Percentiles rank a stretch among this genome's conserved stretches.
Evolutionary conservation across 2,329 filamentous ascomycete genomes (phyloP).

Genomic region (Alternaria brassicicola): DNA sequence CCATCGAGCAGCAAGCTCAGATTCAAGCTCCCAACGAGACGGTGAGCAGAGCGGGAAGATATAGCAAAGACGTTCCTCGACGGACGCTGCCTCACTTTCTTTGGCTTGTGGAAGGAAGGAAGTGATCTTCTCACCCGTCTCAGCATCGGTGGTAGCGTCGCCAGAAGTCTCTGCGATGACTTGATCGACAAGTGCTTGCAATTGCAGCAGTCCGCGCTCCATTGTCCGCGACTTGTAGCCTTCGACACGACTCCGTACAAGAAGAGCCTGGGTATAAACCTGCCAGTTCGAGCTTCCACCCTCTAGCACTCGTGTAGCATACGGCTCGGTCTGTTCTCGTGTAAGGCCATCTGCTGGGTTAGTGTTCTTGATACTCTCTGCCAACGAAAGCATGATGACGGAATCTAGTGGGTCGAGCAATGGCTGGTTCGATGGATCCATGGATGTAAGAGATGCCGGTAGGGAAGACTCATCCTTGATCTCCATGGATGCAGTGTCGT

Average conservation of each 20-base stretch:
- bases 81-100: slow-evolving; percentile 76
- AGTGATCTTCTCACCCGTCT: slow-evolving; percentile 59
- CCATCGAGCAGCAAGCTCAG: slow-evolving; percentile 93
- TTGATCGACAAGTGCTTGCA: slow-evolving; percentile 95
- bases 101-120: slow-evolving; percentile 83
- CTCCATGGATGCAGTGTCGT: slow-evolving; percentile 54
- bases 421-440: slow-evolving; percentile 82
- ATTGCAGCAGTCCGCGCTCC: slow-evolving; percentile 86
- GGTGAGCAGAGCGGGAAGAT: slow-evolving; percentile 84
- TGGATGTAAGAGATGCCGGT: slow-evolving; percentile 64
- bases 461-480: slow-evolving; percentile 59
- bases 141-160: slow-evolving; percentile 30
- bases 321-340: slow-evolving; percentile 91
- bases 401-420: slow-evolving; percentile 83
- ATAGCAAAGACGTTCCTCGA: slow-evolving; percentile 77
- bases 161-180: slow-evolving; percentile 81
- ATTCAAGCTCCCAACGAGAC: slow-evolving; percentile 90
- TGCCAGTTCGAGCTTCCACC: slow-evolving; percentile 97
- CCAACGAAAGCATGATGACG: slow-evolving; percentile 77
- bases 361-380: slow-evolving; percentile 89
- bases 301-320: slow-evolving; percentile 83
- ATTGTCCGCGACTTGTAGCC: slow-evolving; percentile 84
- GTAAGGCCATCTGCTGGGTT: slow-evolving; percentile 84
- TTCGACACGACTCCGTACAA: slow-evolving; percentile 90
- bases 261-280: slow-evolving; percentile 89